These are phyloP conservation scores for Phylloporus sp. DNA, from an alignment of 768 basidiomycete species.

Conservation along the genomic window DNA sequence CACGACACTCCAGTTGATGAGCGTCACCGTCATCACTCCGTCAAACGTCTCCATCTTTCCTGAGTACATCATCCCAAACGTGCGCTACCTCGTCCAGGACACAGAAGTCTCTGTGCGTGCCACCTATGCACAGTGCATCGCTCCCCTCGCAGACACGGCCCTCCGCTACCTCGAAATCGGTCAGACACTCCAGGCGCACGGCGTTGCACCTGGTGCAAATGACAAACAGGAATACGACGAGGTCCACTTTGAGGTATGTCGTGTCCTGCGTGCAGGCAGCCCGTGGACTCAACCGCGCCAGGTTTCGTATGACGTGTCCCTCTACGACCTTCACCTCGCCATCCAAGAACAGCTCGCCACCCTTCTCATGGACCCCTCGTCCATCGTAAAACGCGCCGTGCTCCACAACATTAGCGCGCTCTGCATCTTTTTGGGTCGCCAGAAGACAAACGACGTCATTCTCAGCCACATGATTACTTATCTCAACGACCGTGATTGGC, in stretches of 20 bases:
- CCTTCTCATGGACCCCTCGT: slow-evolving; percentile 83
- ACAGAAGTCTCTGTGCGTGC: slow-evolving; percentile 78
- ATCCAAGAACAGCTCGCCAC: slow-evolving; percentile 86
- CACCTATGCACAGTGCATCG: slow-evolving; percentile 82
- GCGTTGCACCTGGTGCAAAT: slow-evolving; percentile 41
- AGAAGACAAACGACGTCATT: slow-evolving; percentile 91
- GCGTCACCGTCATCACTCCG: slow-evolving; percentile 68
- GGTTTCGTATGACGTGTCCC: slow-evolving; percentile 86
- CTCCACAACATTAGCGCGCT: slow-evolving; percentile 81
- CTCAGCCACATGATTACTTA: slow-evolving; percentile 85
- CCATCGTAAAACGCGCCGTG: slow-evolving; percentile 87
- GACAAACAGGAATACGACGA: slow-evolving; percentile 72
- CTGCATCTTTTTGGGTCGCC: slow-evolving; percentile 89
- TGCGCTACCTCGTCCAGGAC: slow-evolving; percentile 77
- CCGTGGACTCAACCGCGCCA: slow-evolving; percentile 28
- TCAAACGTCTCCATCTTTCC: slow-evolving; percentile 74
- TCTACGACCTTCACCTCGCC: slow-evolving; percentile 78
- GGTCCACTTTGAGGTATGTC: slow-evolving; percentile 70
- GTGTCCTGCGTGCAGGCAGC: background rate
- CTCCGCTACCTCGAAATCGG: slow-evolving; percentile 90
- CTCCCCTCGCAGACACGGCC: slow-evolving; percentile 79
- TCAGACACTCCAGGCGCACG: slow-evolving; percentile 83
- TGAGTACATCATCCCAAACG: slow-evolving; percentile 92
- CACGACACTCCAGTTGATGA: slow-evolving; percentile 37
- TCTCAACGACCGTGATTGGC: slow-evolving; percentile 89